Evolutionary conservation across 2,329 filamentous ascomycete genomes (phyloP), one percentile per base, ranked within the genome.

Genomic region (Talaromyces pinophilus): DNA sequence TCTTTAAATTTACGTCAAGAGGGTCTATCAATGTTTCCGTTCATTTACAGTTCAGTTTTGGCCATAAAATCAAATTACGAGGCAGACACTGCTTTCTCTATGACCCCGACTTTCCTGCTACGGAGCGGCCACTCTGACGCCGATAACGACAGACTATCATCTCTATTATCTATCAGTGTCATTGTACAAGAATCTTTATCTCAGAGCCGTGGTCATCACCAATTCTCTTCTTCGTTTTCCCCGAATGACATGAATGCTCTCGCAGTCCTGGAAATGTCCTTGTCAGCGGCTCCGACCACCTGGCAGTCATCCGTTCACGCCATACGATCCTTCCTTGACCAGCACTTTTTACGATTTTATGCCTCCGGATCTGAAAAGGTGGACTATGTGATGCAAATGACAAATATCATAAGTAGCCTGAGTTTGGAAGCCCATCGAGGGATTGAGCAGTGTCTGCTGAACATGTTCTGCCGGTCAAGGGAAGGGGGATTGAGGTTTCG

Each of bases 1-100:
- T 66, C 59, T 25, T 69, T 68, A 11, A 22, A 64, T 70, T 15
- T 72, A 65, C 55, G 66, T 10, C 30, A 57, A 52, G 44, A 38
- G n/a, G 42, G 55, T 11, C 63, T 65, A 7, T 65, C 55, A 3
- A 30, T 48, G n/a, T 65, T 65, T 50, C 63, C 63, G 11, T 46
- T 55, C 10, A 35, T 65, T 15, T 60, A 65, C 17, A 40, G 11
- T 30, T 46, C 57, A 19, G 54, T 65, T 7, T 30, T 33, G 33
- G 19, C 59, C 5, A 61, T 65, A 22, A 59, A 48, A n/a, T 40
- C 44, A 15, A 60, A 61, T 22, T 61, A 33, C 17, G 52, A 55
- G 15, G n/a, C 44, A 17, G 42, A 17, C 40, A 35, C 30, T 50
- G 46, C 46, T 25, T 50, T 50, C 46, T 50, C 46, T 6, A 25